Base-by-base conservation (phyloP, 495 filamentous ascomycete genomes). In the Hyphodiscus hymeniophilus region DNA sequence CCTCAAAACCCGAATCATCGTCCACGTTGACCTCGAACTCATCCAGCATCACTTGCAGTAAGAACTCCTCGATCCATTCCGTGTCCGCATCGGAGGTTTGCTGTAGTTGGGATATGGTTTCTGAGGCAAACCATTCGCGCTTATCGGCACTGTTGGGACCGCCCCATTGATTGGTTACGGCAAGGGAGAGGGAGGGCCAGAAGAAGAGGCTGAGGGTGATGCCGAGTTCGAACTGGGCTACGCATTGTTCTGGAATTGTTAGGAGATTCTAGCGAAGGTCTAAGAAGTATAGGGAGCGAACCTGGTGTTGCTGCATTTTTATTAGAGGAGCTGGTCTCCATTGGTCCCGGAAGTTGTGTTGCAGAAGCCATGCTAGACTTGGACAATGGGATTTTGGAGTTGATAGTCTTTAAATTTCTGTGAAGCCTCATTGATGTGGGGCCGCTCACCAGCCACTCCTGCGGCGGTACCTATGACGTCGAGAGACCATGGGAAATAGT, bases 71-170 rank as follows among this genome's bases (percentile, higher is more conserved):
- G 28, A 97, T 64, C 55, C 95, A 88, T 36, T 83, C 77, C n/a
- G 74, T 70, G 54, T 95, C 85, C 23, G 84, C 87, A 48, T 90
- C 85, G 0, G 87, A 78, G 8, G 80, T 64, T 21, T 79, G 74
- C 0, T 64, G 61, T 42, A 96, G 77, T 58, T 95, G 81, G 7
- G 95, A 89, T 48, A 85, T 86, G 56, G 96, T 75, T 13, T 83
- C 81, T 59, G 89, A 89, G 41, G 85, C 90, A 58, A 98, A 86
- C 91, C 91, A 96, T 73, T 92, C 92, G 47, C 89, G 84, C 68
- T 97, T 97, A 66, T 91, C 88, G 41, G 67, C 58, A 23, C 80
- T 84, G 48, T 87, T 82, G n/a, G 85, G 75, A 0, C 92, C 92
- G 60, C 92, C 92, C 84, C 88, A 95, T 60, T 79, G 71, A 58